These are phyloP conservation scores for Lachancea meyersii DNA, from an alignment of 805 yeast genomes.

Conservation along the genomic window DNA sequence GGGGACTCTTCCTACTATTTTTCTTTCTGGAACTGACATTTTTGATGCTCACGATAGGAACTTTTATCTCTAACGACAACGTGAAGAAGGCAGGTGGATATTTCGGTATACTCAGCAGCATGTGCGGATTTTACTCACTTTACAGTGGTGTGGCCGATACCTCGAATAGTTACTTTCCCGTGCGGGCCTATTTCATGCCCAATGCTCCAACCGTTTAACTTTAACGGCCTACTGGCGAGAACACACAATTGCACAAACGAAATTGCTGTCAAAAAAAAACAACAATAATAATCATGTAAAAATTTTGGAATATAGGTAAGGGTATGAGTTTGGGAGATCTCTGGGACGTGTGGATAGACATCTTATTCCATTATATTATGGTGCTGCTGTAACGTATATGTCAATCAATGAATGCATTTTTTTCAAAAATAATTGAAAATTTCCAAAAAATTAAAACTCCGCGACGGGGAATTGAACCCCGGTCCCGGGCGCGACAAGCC, in stretches of 20 bases:
- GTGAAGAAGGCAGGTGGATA: slow-evolving; percentile 56
- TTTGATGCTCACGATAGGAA: slow-evolving; percentile 44
- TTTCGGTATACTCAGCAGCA: slow-evolving; percentile 49
- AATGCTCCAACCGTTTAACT: slow-evolving; percentile 32
- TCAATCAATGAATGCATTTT: too few relatives aligned
- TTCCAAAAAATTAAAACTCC: slow-evolving; percentile 14
- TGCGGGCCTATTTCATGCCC: slow-evolving; percentile 52
- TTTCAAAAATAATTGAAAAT: too few relatives aligned
- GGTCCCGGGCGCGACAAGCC: slow-evolving; percentile 27
- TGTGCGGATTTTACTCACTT: slow-evolving; percentile 57
- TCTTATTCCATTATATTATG: too few relatives aligned
- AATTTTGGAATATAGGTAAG: too few relatives aligned
- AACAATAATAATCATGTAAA: background rate
- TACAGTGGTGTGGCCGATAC: slow-evolving; percentile 55
- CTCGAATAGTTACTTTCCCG: slow-evolving; percentile 51
- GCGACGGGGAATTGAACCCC: slow-evolving; percentile 29
- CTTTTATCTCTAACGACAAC: slow-evolving; percentile 41
- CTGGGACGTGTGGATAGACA: too few relatives aligned
- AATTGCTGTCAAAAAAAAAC: background rate
- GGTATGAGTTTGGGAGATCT: too few relatives aligned
- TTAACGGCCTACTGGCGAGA: background rate
- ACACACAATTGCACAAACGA: background rate
- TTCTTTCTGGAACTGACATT: slow-evolving; percentile 49
- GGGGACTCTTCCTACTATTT: slow-evolving; percentile 52
- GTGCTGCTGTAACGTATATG: too few relatives aligned